phyloP scores from a whole-genome alignment of 371 early-diverging fungal species.

The Chytridium lagenaria region DNA sequence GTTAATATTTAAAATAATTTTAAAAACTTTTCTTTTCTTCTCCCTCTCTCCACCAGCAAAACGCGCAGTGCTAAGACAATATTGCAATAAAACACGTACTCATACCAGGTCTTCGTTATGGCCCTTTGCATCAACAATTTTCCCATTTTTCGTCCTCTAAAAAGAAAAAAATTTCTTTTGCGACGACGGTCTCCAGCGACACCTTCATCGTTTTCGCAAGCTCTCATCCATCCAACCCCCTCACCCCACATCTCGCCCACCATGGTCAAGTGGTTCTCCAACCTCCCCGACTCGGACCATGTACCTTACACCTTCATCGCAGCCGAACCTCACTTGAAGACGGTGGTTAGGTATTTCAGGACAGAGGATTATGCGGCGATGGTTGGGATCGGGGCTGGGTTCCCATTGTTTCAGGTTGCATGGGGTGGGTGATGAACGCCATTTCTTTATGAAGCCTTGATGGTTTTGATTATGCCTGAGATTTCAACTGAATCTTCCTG shows the following conservation, averaged over 20 bases:
- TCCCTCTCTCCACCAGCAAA: too few relatives aligned
- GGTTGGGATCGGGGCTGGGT: conserved; percentile 73
- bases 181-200: background rate
- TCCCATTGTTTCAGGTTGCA: conserved; percentile 74
- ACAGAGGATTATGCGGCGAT: conserved; percentile 76
- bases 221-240: background rate
- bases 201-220: background rate
- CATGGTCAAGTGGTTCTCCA: conserved; percentile 42
- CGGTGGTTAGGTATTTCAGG: conserved; percentile 90
- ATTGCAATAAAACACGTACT: too few relatives aligned
- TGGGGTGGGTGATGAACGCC: conserved; percentile 65
- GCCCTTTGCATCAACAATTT: too few relatives aligned
- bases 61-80: too few relatives aligned
- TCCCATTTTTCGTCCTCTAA: background rate
- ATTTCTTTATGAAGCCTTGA: background rate
- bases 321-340: conserved; percentile 69
- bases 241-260: background rate
- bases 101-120: too few relatives aligned
- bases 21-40: too few relatives aligned
- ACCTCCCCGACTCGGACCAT: conserved; percentile 53
- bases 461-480: too few relatives aligned
- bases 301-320: conserved; percentile 53
- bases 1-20: too few relatives aligned
- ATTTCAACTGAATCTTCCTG: too few relatives aligned
- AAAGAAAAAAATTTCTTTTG: background rate